Evolutionary conservation across 331 rosid genomes (phyloP), one percentile per base, ranked within the genome.

Genomic region (Rosa hybrid): DNA sequence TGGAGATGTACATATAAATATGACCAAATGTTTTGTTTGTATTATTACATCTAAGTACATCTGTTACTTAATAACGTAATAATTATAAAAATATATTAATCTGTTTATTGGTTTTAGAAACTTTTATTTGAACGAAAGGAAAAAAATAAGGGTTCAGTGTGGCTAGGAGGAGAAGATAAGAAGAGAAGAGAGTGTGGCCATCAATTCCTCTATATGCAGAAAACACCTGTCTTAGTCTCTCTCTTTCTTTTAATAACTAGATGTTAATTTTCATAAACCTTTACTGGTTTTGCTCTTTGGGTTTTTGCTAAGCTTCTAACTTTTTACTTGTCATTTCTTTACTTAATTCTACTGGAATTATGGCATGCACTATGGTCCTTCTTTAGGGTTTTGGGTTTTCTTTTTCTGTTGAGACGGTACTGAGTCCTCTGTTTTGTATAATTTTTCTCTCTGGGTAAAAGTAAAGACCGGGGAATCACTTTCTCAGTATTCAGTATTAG

Each of bases 181-280:
- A 70, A 53, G 48, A 68, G 60, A 21, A 60, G 65, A 86, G 91
- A 86, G 78, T 86, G 97, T 90, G 97, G 97, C 75, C 96, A 92
- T 89, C 85, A 88, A 86, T 91, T 85, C 79, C 78, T 82, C 77
- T 57, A 74, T 76, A 4, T 82, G 88, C 91, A 87, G 74, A 79
- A 82, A 87, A 80, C 81, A 84, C 83, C 80, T 73, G 91, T 88
- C 86, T 62, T 85, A 71, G 49, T 65, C 81, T 84, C 68, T 81
- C 83, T 45, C 71, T 50, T 68, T 48, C 89, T 78, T 82, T 53
- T 65, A 75, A 46, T 42, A 18, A 25, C 69, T 7, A 53, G 71
- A 69, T 68, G 7, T 85, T 82, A 80, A 81, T 80, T 82, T 84
- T 81, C 71, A 17, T 21, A 54, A 75, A 2, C n/a, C 25, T 57